Conservation (phyloP, 202 grass and related monocot species). For the Thinopyrum obtusiflorum region DNA sequence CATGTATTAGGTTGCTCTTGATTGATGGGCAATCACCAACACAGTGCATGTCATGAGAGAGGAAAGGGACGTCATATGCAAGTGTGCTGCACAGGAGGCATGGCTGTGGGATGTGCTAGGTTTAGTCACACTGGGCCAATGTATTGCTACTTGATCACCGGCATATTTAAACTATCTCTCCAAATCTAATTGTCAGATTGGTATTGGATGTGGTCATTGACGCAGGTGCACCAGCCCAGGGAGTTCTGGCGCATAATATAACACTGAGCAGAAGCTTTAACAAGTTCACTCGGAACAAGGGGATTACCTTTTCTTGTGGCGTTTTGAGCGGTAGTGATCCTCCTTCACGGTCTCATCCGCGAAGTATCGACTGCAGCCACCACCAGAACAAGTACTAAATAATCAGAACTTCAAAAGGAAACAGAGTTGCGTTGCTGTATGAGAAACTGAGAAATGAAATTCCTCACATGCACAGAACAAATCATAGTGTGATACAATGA, state of each 20-base stretch:
- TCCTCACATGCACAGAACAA: background rate
- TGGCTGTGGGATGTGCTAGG: background rate
- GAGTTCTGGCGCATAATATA: background rate
- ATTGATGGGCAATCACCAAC: background rate
- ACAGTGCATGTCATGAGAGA: background rate
- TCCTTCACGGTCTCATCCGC: constrained; percentile 65
- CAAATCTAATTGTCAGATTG: background rate
- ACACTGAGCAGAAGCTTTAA: background rate
- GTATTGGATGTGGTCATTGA: background rate
- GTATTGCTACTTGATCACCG: background rate
- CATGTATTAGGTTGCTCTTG: background rate
- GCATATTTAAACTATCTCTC: background rate
- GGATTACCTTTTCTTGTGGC: constrained; percentile 90
- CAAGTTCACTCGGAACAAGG: background rate
- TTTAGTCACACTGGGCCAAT: background rate
- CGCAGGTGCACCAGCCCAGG: background rate
- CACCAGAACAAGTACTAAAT: background rate
- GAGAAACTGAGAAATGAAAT: background rate
- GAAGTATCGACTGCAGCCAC: constrained; percentile 70
- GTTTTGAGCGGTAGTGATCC: constrained; percentile 81
- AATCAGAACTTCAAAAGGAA: background rate
- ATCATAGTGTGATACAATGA: background rate
- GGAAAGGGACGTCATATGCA: background rate
- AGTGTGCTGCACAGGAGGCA: background rate
- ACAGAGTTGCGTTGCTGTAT: too few species aligned